phyloP scores from a whole-genome alignment of 1,284 basidiomycete genomes.

The Leccinum griseonigrum region DNA sequence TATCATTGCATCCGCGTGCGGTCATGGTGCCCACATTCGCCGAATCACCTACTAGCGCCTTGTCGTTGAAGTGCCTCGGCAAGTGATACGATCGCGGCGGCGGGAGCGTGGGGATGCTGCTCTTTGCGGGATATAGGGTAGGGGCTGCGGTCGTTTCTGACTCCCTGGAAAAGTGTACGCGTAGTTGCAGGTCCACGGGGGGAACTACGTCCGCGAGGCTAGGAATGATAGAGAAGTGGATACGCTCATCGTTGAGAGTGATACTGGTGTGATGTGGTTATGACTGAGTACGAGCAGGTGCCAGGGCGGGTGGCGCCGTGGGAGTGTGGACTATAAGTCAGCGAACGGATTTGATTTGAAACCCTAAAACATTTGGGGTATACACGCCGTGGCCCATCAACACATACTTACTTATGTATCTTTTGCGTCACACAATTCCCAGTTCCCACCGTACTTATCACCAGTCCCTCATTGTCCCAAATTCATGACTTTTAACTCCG shows the following conservation, averaged over 20 bases:
- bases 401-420: too few relatives aligned
- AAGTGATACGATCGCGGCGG: slow-evolving; percentile 27
- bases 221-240: slow-evolving; percentile 1
- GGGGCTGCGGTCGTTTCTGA: slow-evolving; percentile 22
- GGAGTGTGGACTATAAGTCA: too few relatives aligned
- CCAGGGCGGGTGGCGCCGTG: too few relatives aligned
- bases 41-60: slow-evolving; percentile 30
- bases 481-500: too few relatives aligned
- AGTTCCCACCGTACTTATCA: too few relatives aligned
- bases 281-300: too few relatives aligned
- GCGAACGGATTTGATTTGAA: too few relatives aligned
- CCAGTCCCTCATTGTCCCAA: too few relatives aligned
- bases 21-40: slow-evolving; percentile 18
- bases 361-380: too few relatives aligned
- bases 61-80: slow-evolving; percentile 27
- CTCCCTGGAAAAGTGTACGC: slow-evolving; percentile 22
- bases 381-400: too few relatives aligned
- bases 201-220: slow-evolving; percentile 4
- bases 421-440: too few relatives aligned
- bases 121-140: slow-evolving; percentile 11
- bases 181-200: slow-evolving; percentile 20
- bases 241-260: slow-evolving; percentile 14
- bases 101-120: slow-evolving; percentile 23
- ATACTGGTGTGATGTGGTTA: neutral
- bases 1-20: slow-evolving; percentile 22